phyloP scores from a whole-genome alignment of 306 rosid species.

The Cercis canadensis region DNA sequence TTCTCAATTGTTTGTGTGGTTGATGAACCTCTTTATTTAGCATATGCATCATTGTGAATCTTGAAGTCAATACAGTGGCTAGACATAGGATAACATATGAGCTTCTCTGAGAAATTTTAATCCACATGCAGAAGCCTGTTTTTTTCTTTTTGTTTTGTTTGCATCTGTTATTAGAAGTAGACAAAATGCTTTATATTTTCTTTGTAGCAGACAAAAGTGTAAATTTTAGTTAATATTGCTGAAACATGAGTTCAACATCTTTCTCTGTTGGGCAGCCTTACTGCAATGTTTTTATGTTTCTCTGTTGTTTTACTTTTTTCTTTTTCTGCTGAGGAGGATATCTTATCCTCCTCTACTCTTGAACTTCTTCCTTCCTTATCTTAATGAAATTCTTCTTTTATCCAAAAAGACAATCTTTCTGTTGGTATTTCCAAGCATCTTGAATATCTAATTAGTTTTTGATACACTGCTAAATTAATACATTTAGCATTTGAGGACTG shows the following conservation, averaged over 20 bases:
- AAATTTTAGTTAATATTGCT: background rate
- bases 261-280: conserved; percentile 7
- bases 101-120: background rate
- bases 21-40: background rate
- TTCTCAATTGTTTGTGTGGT: background rate
- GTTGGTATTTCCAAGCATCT: background rate
- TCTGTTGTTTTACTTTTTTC: no score
- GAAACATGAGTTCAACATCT: conserved; percentile 2
- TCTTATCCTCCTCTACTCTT: no score
- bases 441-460: no score
- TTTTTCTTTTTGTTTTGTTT: conserved; percentile 1
- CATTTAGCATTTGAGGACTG: conserved; percentile 36
- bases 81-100: background rate
- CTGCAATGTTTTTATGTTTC: no score
- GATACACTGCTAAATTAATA: conserved; percentile 22
- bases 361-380: no score
- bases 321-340: no score
- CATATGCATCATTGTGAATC: background rate
- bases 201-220: background rate
- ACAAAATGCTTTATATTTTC: background rate
- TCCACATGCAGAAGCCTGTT: background rate
- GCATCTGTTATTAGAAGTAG: background rate
- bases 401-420: background rate
- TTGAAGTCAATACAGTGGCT: background rate
- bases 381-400: no score